Evolutionary conservation across 2,329 filamentous ascomycete genomes (phyloP).

Genomic region (Scedosporium minutisporum): DNA sequence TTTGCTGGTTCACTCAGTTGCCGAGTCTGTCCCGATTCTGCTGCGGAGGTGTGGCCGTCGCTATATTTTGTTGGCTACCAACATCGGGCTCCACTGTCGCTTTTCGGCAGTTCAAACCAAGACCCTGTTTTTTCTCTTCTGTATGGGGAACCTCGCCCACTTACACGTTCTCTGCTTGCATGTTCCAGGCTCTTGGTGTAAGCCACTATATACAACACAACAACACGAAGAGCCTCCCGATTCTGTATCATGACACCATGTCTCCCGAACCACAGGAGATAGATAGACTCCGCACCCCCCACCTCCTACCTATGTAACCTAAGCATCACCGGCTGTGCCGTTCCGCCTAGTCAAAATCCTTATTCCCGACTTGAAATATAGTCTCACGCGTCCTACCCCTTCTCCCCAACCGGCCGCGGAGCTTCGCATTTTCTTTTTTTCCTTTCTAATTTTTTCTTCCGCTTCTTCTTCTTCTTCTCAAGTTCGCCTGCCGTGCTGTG

Average conservation of each 20-base stretch:
- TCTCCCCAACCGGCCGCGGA: background rate
- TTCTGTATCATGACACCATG: background rate
- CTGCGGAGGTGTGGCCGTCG: background rate
- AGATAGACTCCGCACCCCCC: background rate
- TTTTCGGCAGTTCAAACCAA: background rate
- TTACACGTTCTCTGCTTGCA: background rate
- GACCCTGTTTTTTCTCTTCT: background rate
- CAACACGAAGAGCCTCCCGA: background rate
- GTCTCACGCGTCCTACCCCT: background rate
- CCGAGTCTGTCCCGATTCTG: background rate
- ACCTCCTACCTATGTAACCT: background rate
- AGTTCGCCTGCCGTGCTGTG: background rate
- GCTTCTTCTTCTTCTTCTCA: background rate
- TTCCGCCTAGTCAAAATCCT: background rate
- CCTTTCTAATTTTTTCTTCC: background rate
- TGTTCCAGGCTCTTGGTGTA: background rate
- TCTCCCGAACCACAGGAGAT: background rate
- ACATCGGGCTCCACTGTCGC: background rate
- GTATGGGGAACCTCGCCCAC: background rate
- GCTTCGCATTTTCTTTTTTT: background rate
- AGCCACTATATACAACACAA: background rate
- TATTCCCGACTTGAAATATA: background rate
- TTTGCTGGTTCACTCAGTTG: background rate
- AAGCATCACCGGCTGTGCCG: background rate
- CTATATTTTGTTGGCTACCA: background rate